Evolutionary conservation across 2,329 filamentous ascomycete genomes (phyloP).

Genomic region (Talaromyces albobiverticillius): DNA sequence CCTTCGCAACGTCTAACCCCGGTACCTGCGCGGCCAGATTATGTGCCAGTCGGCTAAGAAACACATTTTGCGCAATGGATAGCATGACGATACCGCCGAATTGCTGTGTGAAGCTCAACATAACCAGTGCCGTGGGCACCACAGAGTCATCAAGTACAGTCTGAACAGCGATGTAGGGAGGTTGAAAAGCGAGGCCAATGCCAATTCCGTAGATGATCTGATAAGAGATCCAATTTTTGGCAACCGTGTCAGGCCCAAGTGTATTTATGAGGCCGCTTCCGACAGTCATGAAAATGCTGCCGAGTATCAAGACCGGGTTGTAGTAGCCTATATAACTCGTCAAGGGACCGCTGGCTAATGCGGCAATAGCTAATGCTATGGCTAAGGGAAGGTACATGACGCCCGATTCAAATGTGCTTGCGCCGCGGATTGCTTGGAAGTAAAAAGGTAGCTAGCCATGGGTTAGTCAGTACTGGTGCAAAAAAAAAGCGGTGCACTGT

Average conservation of each 20-base stretch:
- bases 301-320: conserved; percentile 25
- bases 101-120: background rate
- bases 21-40: background rate
- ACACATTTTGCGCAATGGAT: conserved; percentile 1
- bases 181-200: background rate
- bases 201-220: conserved; percentile 15
- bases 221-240: conserved; percentile 23
- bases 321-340: conserved; percentile 20
- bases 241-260: conserved; percentile 23
- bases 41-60: background rate
- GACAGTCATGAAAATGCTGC: conserved; percentile 25
- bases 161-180: background rate
- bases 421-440: background rate
- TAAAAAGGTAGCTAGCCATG: background rate
- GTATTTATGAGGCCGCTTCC: conserved; percentile 31
- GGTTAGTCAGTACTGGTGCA: background rate
- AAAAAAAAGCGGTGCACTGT: background rate
- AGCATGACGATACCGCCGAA: background rate
- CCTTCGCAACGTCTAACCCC: background rate
- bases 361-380: background rate
- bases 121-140: background rate
- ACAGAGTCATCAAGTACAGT: background rate
- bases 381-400: background rate
- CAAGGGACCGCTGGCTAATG: background rate
- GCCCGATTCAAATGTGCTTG: background rate